Evolutionary conservation across 306 rosid genomes (phyloP).

Genomic region (Dryas octopetala): DNA sequence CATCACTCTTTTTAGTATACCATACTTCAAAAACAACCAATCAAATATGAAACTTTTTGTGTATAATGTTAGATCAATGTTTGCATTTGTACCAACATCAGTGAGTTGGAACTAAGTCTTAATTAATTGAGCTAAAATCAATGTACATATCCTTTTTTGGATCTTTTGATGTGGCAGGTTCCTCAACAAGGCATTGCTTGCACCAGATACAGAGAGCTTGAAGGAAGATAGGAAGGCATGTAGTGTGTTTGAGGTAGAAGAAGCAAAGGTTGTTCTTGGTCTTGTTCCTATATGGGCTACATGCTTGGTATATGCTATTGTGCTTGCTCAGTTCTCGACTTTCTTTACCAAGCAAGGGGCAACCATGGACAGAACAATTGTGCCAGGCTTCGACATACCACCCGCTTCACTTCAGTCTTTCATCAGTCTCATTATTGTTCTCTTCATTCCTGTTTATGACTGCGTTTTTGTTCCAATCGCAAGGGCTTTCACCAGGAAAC

Average conservation of each 20-base stretch:
- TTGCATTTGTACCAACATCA: too few species aligned
- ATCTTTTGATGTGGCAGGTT: constrained; percentile 23
- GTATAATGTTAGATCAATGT: too few species aligned
- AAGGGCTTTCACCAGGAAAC: constrained; percentile 41
- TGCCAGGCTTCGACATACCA: constrained; percentile 36
- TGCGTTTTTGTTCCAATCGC: constrained; percentile 45
- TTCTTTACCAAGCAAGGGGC: constrained; percentile 51
- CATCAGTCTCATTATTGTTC: constrained; percentile 24
- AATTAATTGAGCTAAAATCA: too few species aligned
- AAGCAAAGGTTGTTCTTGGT: constrained; percentile 41
- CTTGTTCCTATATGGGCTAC: constrained; percentile 40
- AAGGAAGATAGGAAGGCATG: constrained; percentile 18
- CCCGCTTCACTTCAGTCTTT: constrained; percentile 56
- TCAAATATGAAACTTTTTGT: too few species aligned
- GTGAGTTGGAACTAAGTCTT: too few species aligned
- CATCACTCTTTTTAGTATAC: too few species aligned
- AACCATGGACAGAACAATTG: constrained; percentile 43
- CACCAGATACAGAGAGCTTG: constrained; percentile 5
- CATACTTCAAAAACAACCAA: too few species aligned
- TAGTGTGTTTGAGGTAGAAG: constrained; percentile 35
- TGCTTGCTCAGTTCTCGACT: constrained; percentile 36
- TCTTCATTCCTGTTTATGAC: constrained; percentile 49
- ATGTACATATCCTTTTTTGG: neutral
- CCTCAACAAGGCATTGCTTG: constrained; percentile 36
- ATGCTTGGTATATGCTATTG: constrained; percentile 33